Evolutionary conservation across 306 rosid genomes (phyloP).

Genomic region (Malus orientalis): DNA sequence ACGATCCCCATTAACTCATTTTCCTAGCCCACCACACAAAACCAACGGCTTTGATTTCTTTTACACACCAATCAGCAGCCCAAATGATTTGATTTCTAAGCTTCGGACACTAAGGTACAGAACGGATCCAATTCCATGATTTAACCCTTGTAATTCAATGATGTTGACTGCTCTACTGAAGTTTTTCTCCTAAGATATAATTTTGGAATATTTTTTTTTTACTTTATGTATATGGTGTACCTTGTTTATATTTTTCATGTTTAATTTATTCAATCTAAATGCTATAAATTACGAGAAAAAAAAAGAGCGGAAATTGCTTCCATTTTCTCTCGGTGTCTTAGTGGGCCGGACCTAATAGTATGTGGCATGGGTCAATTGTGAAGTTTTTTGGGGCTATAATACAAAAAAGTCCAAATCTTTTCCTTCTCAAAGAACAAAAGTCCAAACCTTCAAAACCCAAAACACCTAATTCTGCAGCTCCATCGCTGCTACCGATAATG

Average conservation of each 20-base stretch:
- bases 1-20: too few species aligned
- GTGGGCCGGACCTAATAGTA: background rate
- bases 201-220: too few species aligned
- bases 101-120: too few species aligned
- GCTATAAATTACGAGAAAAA: background rate
- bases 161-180: too few species aligned
- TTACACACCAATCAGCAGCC: too few species aligned
- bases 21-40: too few species aligned
- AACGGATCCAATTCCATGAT: too few species aligned
- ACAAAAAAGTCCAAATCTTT: background rate
- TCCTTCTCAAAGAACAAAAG: background rate
- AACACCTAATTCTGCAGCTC: background rate
- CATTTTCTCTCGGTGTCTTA: background rate
- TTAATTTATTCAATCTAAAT: background rate
- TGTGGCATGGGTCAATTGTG: background rate
- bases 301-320: background rate
- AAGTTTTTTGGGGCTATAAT: background rate
- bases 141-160: too few species aligned
- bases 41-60: too few species aligned
- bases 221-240: background rate
- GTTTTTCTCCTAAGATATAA: too few species aligned
- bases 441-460: constrained; percentile 7
- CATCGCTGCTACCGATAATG: constrained; percentile 7
- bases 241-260: too few species aligned
- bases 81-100: too few species aligned